These are phyloP conservation scores for Anisogramma anomala DNA, from an alignment of 2,329 filamentous ascomycete species.

Conservation along the genomic window DNA sequence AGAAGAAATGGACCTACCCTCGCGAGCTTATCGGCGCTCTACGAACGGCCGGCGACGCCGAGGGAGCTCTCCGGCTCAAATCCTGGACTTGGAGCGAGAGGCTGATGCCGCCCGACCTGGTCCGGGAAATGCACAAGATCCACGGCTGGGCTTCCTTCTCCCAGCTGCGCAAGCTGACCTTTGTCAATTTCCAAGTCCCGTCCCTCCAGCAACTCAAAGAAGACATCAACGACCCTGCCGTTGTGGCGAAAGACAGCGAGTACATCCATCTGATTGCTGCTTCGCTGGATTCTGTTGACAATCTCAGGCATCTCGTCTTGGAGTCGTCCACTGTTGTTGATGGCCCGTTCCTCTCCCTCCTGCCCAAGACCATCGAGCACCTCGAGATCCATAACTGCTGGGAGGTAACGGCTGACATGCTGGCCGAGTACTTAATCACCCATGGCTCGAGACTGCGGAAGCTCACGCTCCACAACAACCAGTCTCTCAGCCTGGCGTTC, in stretches of 20 bases:
- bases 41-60: conserved; percentile 30
- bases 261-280: conserved; percentile 31
- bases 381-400: conserved; percentile 72
- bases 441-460: conserved; percentile 57
- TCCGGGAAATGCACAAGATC: conserved; percentile 35
- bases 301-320: conserved; percentile 57
- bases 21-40: conserved; percentile 54
- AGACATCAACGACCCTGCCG: conserved; percentile 26
- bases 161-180: conserved; percentile 42
- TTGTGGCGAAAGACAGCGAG: conserved; percentile 25
- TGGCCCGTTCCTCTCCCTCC: conserved; percentile 50
- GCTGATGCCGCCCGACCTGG: conserved; percentile 33
- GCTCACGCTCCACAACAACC: conserved; percentile 66
- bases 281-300: conserved; percentile 41
- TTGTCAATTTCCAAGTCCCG: conserved; percentile 53
- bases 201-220: conserved; percentile 31
- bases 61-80: conserved; percentile 27
- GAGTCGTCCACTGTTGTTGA: conserved; percentile 65
- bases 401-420: conserved; percentile 54
- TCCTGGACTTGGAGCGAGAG: conserved; percentile 54
- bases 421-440: conserved; percentile 52
- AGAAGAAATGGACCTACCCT: conserved; percentile 59
- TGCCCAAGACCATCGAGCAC: conserved; percentile 55
- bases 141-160: conserved; percentile 48
- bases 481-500: conserved; percentile 65